Evolutionary conservation across 306 rosid genomes (phyloP), one percentile per base, ranked within the genome.

Genomic region (Spatholobus suberectus): DNA sequence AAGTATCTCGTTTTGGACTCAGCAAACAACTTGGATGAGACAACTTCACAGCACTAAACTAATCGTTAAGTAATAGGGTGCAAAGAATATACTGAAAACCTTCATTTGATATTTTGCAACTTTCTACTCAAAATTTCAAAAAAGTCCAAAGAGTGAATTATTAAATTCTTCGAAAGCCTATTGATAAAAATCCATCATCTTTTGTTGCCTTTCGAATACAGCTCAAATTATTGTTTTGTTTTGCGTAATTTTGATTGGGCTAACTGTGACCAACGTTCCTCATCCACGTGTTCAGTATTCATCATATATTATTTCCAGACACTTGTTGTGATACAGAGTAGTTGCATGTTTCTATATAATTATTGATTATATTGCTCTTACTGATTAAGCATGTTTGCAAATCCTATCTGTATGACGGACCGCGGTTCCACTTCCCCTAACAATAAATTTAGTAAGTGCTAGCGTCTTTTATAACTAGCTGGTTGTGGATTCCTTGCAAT

Each of bases 41-140:
- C 83, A 84, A 71, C 20, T 37, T 43, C n/a, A 21, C 54, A 63
- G 0, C 70, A 15, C 40, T 78, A 77, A 62, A 71, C 32, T 83
- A 83, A 7, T 4, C 35, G 26, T n/a, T n/a, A n/a, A n/a, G n/a
- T n/a, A n/a, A n/a, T n/a, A n/a, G 52, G 18, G 6, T 6, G 29
- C 70, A 5, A 80, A 63, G 86, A 85, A 85, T 85, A 85, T 85
- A 15, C 88, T 23, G 5, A 3, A 61, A 8, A 84, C 69, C 57
- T 63, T 69, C 47, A 18, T 44, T 46, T 63, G 11, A 62, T 49
- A 20, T 38, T 44, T 18, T 21, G 69, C 62, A 69, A 34, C 76
- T 43, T 12, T 47, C 52, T 20, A 47, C 52, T 76, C 12, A 27
- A 38, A 55, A 8, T 63, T 67, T 37, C 38, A 37, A 11, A 12